These are phyloP conservation scores for Kodamaea fungicola DNA, from an alignment of 1,139 yeast genomes.

Conservation along the genomic window DNA sequence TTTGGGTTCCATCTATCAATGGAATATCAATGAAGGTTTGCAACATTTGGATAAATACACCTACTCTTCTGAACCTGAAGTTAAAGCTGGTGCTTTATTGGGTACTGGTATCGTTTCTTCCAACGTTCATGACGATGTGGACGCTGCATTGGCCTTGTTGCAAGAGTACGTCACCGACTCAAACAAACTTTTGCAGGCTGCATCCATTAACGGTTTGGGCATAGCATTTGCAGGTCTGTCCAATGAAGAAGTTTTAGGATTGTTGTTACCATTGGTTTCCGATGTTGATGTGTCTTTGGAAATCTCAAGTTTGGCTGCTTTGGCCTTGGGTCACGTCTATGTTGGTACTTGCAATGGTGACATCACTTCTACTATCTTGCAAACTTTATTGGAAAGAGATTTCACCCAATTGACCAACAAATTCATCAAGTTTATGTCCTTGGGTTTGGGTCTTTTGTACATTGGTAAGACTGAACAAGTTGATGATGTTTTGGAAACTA, in stretches of 20 bases:
- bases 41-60: conserved; percentile 87
- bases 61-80: conserved; percentile 80
- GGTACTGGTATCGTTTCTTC: conserved; percentile 96
- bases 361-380: conserved; percentile 84
- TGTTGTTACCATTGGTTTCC: conserved; percentile 83
- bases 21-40: conserved; percentile 89
- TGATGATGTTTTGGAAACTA: conserved; percentile 91
- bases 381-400: conserved; percentile 84
- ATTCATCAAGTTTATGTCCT: conserved; percentile 86
- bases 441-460: conserved; percentile 88
- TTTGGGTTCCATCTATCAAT: conserved; percentile 83
- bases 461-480: conserved; percentile 95
- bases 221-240: conserved; percentile 94
- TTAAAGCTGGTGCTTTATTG: conserved; percentile 93
- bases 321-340: conserved; percentile 89
- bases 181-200: conserved; percentile 56
- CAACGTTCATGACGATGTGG: conserved; percentile 94
- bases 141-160: conserved; percentile 81
- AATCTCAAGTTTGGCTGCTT: conserved; percentile 79
- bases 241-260: conserved; percentile 75
- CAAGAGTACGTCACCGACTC: conserved; percentile 70
- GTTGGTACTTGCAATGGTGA: conserved; percentile 97
- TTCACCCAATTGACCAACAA: conserved; percentile 73
- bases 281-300: conserved; percentile 75
- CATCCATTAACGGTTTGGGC: conserved; percentile 90